Base-by-base conservation (phyloP, 495 filamentous ascomycete species). In the Trichoderma erinaceum region DNA sequence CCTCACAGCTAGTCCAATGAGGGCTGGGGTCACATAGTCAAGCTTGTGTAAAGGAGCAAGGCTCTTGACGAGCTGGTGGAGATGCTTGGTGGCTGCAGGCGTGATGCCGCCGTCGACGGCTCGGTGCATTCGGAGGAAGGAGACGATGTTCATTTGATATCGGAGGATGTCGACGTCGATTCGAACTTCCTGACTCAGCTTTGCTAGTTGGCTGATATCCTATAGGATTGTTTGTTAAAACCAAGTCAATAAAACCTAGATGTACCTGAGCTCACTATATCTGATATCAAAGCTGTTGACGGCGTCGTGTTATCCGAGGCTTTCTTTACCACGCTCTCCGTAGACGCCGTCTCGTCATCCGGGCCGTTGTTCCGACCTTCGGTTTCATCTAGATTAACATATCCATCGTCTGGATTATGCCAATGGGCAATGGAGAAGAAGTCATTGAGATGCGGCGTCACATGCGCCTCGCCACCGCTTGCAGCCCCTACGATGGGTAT, bases 381-480 rank as follows among this genome's bases (percentile, higher is more conserved):
- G 66, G 72, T 71, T 25, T 89, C 86, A 70, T 95, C 89, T 2
- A 91, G 75, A 69, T 94, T 87, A 1, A 84, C 81, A 67, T 90
- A 89, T 0, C 88, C 91, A 74, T 93, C 87, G 18, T 87, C 84
- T 4, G 84, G 80, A 43, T 88, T 82, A 73, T 99, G 93, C 77
- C 87, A 91, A 76, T 97, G 92, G 0, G 92, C 93, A 21, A 99
- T 87, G 73, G 93, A 91, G 69, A 98, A 87, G 70, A 90, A 86
- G 67, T 97, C 93, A 73, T 90, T 92, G 80, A 96, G 74, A 68
- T 85, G 83, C 56, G 79, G 73, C 21, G 79, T 82, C 21, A 86
- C 78, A 41, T 75, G 78, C 3, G 79, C 81, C 64, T 77, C 75
- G 21, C 78, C 75, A 16, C 75, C 79, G 72, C 72, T 79, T 44